These are phyloP conservation scores for Capsicum pubescens DNA, from an alignment of 257 asterid genomes.

Conservation along the genomic window DNA sequence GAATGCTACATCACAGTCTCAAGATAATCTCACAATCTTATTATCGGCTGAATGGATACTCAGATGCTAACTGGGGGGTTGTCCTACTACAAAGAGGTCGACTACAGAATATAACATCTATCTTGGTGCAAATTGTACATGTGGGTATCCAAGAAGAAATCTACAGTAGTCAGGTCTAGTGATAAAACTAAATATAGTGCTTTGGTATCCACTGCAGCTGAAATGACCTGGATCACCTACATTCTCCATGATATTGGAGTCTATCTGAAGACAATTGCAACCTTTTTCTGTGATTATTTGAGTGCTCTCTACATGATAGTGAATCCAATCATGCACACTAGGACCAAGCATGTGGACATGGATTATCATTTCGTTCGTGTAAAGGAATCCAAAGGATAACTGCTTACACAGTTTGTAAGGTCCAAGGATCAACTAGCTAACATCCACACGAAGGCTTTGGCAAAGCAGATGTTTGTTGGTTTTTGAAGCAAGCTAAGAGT, in stretches of 20 bases:
- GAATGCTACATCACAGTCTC: not conserved
- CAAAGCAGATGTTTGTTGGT: not conserved
- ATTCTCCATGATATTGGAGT: not conserved
- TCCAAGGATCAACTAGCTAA: no score
- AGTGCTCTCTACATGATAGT: not conserved
- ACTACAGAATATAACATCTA: not conserved
- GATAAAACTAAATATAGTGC: not conserved
- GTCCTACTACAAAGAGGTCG: not conserved
- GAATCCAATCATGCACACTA: no score
- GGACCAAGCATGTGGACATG: no score
- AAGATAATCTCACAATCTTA: not conserved
- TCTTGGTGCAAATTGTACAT: not conserved
- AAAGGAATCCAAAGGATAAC: no score
- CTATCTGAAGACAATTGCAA: no score
- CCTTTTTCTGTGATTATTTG: no score
- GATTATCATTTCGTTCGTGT: no score
- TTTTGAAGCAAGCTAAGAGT: no score
- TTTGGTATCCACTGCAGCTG: not conserved
- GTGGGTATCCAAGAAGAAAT: not conserved
- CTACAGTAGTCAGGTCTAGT: not conserved
- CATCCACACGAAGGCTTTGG: not conserved
- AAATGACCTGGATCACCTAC: not conserved
- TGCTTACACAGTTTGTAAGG: no score
- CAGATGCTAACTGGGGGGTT: not conserved
- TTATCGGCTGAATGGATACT: not conserved